Evolutionary conservation across 768 basidiomycete genomes (phyloP), one percentile per base, ranked within the genome.

Genomic region (Paxillus involutus): DNA sequence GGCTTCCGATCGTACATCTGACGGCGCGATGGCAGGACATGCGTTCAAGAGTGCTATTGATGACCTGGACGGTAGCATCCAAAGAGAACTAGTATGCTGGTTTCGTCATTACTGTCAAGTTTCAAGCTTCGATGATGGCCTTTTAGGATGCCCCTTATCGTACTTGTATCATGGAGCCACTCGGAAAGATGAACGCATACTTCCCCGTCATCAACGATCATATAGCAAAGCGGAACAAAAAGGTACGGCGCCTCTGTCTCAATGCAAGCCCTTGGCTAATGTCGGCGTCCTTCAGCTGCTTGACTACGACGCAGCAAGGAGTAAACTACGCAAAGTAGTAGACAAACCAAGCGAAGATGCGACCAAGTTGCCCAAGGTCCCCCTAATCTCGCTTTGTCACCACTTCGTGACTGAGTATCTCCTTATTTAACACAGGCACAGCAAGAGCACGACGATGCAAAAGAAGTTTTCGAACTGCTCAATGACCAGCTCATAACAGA

Each of bases 181-280:
- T 98, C 4, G 94, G 95, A 3, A 97, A 95, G 76, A 92, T 99
- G 86, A 93, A 91, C 67, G 88, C 91, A 0, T 97, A 97, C 71
- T 96, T 93, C 73, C 92, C 94, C 3, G 75, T 91, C 32, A 85
- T 98, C 69, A 97, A 97, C 67, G 92, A 95, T 54, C 91, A 95
- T 52, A 93, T 99, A 58, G 56, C 82, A 49, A 99, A 99, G 73
- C 84, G 97, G 49, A 91, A 96, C 74, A 96, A 99, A 79, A 99
- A 98, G 84, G 95, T 92, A 40, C 6, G 65, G 40, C 41, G 56
- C 24, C 40, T 19, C 57, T 10, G 2, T 32, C 32, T 36, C 33
- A 17, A 7, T 35, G 12, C 32, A n/a, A 36, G 37, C 40, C 2
- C 14, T 12, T 56, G 33, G 33, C 47, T 17, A 3, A 54, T 10